Evolutionary conservation across 345 rosid species (phyloP), one percentile per base, ranked within the genome.

Genomic region (Euphorbia pulcherrima): DNA sequence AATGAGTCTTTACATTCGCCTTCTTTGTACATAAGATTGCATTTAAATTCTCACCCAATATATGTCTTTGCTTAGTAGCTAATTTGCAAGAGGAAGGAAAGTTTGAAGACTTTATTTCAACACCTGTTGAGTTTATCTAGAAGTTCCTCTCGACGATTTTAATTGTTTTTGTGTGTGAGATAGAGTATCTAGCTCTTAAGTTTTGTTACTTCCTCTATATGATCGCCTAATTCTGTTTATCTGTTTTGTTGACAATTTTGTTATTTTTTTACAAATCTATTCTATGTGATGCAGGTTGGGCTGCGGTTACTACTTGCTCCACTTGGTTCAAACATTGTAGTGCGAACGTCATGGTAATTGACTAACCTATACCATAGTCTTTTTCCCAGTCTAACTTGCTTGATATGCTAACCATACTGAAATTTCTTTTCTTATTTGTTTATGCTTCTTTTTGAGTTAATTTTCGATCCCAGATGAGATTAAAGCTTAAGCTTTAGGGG

Each of bases 271-370:
- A 6, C 1, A 2, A 33, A 12, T 37, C 29, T n/a, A 11, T 60
- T 1, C 9, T 24, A 26, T 50, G 26, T 8, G 16, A 7, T 61
- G 60, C 85, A 94, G 97, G 93, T 78, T 51, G 99, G 97, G 51
- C 63, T 94, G 65, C 85, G 79, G 69, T 77, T 91, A 75, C 86
- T 94, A 60, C 85, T 91, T 61, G 75, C 68, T 71, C 97, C 97
- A 16, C 46, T 91, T 65, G 70, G 85, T 67, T 88, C 99, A 52
- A 87, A 84, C 60, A 28, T 89, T 74, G 88, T 94, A 60, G 67
- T 85, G 64, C 87, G 99, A 53, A 88, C 99, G 12, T 92, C 96
- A 3, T 94, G 97, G 99, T 91, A 69, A 84, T 50, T 59, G 56
- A 41, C 27, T 41, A 5, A 4, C 20, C 16, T 23, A 2, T 7